Conservation (phyloP, 2,329 filamentous ascomycete species). For the Colletotrichum sidae region DNA sequence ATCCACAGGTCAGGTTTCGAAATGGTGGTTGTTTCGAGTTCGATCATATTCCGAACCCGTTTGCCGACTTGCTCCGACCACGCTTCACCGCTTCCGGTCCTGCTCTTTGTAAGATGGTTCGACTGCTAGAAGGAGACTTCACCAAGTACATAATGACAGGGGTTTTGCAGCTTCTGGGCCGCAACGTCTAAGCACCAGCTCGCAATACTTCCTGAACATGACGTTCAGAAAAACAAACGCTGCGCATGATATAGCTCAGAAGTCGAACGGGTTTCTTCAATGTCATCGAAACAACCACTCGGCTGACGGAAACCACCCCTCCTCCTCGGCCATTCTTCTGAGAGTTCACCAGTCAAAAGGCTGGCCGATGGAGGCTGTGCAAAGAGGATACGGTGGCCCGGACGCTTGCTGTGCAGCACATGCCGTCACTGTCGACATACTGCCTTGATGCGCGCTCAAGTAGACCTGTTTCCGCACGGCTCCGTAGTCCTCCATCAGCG, state of each 20-base stretch:
- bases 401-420: conserved; percentile 1
- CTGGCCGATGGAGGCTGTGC: conserved; percentile 17
- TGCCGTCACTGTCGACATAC: no score
- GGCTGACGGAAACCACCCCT: no score
- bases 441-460: background rate
- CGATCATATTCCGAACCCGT: conserved; percentile 17
- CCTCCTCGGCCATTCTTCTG: no score
- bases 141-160: background rate
- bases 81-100: conserved; percentile 12
- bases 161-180: no score
- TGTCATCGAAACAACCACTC: no score
- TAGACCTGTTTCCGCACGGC: conserved; percentile 12
- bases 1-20: conserved; percentile 27
- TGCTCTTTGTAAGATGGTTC: background rate
- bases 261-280: no score
- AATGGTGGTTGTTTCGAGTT: conserved; percentile 14
- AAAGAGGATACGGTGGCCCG: conserved; percentile 7
- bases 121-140: background rate
- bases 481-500: conserved; percentile 17
- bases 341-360: no score
- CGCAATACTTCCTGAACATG: no score
- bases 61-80: conserved; percentile 15
- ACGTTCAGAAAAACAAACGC: no score
- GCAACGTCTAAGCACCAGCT: no score
- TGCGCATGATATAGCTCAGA: no score